Base-by-base conservation (phyloP, 768 basidiomycete species). In the Royoungia palumana region DNA sequence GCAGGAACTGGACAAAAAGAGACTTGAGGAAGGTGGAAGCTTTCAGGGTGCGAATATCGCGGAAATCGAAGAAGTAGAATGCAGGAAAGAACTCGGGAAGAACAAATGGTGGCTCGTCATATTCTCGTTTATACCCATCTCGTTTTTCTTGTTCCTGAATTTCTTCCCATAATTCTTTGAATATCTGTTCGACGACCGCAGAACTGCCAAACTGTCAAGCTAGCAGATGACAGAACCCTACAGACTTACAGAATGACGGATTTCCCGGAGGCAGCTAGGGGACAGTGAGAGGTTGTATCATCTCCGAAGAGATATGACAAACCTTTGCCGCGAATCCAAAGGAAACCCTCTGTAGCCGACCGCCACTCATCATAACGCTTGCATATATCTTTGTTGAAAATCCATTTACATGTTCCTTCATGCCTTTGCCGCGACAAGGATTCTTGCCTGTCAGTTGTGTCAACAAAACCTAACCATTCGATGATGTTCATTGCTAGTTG, bases 21-120 rank as follows among this genome's bases (percentile, higher is more conserved):
- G 61, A 61, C 27, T 55, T 60, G 43, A 64, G 44, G 38, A 64
- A 56, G 22, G 63, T 41, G 19, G 52, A 25, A 2, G 39, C 48
- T 35, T 46, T 47, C 39, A 58, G 11, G 3, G 54, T 47, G 40
- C 63, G 63, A 44, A 37, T 44, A 43, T 65, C 63, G 27, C 63
- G 61, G 43, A 54, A 60, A 50, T 64, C 64, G 42, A 65, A 64
- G 28, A 63, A 64, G 51, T 60, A 60, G 45, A 61, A 56, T 0
- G 51, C 64, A 4, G 64, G 55, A 41, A 56, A 57, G 47, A 62
- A 62, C 47, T 62, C 58, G 11, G 60, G 60, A 11, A 44, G 61
- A 38, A 61, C 14, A 5, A 43, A 45, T 42, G 53, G 50, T 3
- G 51, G 59, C 38, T 58, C 53, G 21, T 58, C 51, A 17, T 41